Conservation (phyloP, 176 grass and related monocot species). For the Juncus inflexus region DNA sequence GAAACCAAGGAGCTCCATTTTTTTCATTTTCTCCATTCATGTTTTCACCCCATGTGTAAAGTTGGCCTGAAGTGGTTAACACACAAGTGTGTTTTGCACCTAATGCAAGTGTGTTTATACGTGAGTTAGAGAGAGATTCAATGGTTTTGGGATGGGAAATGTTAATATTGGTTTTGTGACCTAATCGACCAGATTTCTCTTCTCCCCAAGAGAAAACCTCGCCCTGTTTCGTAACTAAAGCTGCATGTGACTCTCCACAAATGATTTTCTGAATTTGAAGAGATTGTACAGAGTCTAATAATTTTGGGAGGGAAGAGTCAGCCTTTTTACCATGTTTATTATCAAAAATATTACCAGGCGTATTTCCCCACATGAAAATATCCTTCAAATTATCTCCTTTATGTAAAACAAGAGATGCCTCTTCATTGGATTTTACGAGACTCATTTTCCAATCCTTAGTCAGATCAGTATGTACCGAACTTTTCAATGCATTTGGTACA, state of each 20-base stretch:
- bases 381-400: slow-evolving; percentile 58
- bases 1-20: slow-evolving; percentile 61
- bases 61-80: slow-evolving; percentile 63
- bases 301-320: slow-evolving; percentile 63
- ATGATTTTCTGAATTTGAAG: slow-evolving; percentile 64
- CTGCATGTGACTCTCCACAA: slow-evolving; percentile 77
- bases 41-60: slow-evolving; percentile 78
- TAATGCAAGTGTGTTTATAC: slow-evolving; percentile 66
- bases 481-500: slow-evolving; percentile 41
- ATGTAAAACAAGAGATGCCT: slow-evolving; percentile 35
- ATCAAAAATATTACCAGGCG: slow-evolving; percentile 39
- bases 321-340: slow-evolving; percentile 31
- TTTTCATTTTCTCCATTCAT: slow-evolving; percentile 39
- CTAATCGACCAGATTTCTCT: slow-evolving; percentile 62
- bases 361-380: slow-evolving; percentile 84
- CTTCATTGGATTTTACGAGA: slow-evolving; percentile 41
- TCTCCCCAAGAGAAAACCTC: slow-evolving; percentile 92
- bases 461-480: slow-evolving; percentile 29
- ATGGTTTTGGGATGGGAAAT: slow-evolving; percentile 53
- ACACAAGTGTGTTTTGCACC: slow-evolving; percentile 77
- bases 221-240: slow-evolving; percentile 84
- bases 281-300: slow-evolving; percentile 56
- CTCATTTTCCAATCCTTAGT: slow-evolving; percentile 38
- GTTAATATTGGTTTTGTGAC: slow-evolving; percentile 53
- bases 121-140: slow-evolving; percentile 51